Evolutionary conservation across 2,329 filamentous ascomycete genomes (phyloP), one percentile per base, ranked within the genome.

Genomic region (Exophiala calicioides): DNA sequence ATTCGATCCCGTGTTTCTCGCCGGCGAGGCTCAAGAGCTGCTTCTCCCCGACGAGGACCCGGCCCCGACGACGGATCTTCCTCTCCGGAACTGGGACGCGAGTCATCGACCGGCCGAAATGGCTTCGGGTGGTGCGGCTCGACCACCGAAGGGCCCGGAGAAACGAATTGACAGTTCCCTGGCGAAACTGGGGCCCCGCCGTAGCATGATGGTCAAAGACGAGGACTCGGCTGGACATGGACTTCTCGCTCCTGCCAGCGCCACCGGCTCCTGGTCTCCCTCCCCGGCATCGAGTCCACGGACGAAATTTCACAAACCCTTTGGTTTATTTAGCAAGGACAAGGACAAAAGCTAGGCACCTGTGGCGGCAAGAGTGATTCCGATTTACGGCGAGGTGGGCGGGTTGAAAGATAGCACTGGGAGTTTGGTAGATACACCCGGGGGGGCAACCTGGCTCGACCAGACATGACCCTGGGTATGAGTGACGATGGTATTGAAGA

Each of bases 1-100:
- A 24, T 3, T 39, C 4, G 44, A 29, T 37, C 33, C 38, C 23
- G 55, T 36, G 3, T 60, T 60, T 34, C 44, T 58, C 9, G 57
- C 57, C 12, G 56, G 55, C 10, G 58, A 59, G 41, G 58, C 58
- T 15, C 48, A 44, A 34, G 50, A 46, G 41, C 26, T 56, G 31
- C 37, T 42, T 29, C 15, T 56, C 16, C 37, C 50, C 12, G 37
- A 50, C 9, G 43, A 44, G 12, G 33, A 34, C n/a, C 41, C 42
- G 8, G 32, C 15, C 34, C 12, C 4, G 30, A 42, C 35, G 19
- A 21, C 50, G 26, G 41, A 49, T 20, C 29, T 51, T 31, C 43
- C 50, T 3, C 12, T 44, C 5, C 32, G 31, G 27, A 34, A 20
- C 13, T 19, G 13, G 31, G 24, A 38, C 5, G 27, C 33, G 5